Conservation (phyloP, 2,329 filamentous ascomycete species). For the Didymella keratinophila region DNA sequence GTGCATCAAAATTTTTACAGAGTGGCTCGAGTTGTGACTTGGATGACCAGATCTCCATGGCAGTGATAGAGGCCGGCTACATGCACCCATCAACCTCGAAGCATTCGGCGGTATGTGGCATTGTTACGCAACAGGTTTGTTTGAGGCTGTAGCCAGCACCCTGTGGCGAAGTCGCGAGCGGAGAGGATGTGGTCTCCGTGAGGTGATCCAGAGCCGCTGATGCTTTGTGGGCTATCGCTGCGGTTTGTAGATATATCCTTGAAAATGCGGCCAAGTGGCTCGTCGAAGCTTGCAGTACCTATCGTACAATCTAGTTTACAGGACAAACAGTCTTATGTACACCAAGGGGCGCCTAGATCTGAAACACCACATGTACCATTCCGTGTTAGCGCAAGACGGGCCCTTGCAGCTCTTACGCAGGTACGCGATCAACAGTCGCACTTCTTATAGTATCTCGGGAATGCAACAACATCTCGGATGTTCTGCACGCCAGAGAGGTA, state of each 20-base stretch:
- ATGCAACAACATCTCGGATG: constrained; percentile 84
- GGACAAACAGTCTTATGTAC: background rate
- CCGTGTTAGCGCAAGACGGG: background rate
- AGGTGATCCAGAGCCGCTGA: too few species aligned
- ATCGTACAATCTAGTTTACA: constrained; percentile 11
- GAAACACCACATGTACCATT: background rate
- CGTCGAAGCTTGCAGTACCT: background rate
- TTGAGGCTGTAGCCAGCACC: background rate
- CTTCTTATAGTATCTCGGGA: constrained; percentile 74
- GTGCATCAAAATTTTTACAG: too few species aligned
- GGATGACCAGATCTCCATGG: background rate
- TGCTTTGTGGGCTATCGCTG: too few species aligned
- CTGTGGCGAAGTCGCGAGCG: too few species aligned
- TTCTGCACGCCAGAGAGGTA: constrained; percentile 84
- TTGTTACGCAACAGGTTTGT: background rate
- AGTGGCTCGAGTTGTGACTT: too few species aligned
- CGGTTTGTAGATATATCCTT: background rate
- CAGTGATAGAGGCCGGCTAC: background rate
- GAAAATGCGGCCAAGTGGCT: too few species aligned
- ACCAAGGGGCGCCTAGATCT: background rate
- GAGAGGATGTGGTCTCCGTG: too few species aligned
- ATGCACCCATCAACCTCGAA: background rate
- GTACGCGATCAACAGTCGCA: constrained; percentile 55
- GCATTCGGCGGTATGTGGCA: background rate
- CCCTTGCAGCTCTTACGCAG: constrained; percentile 11